Evolutionary conservation across 768 basidiomycete genomes (phyloP).

Genomic region (Collybia nuda): DNA sequence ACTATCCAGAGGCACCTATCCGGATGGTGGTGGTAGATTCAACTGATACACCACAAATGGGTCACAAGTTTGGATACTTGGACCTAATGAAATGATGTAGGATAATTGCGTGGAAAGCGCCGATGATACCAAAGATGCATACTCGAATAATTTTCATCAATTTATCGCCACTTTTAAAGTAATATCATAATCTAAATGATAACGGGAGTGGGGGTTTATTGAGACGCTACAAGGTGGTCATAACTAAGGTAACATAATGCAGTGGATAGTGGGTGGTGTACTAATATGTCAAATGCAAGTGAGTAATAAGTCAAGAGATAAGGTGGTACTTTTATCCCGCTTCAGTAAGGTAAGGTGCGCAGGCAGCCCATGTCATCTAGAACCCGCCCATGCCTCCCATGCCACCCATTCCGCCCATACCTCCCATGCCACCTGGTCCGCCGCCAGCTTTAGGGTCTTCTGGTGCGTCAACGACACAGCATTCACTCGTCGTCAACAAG

Average conservation of each 20-base stretch:
- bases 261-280: neutral
- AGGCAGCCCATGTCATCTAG: slow-evolving; percentile 9
- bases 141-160: no score
- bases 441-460: slow-evolving; percentile 67
- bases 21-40: no score
- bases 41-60: no score
- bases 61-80: no score
- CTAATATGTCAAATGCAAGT: neutral
- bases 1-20: no score
- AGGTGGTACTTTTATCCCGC: slow-evolving; percentile 4
- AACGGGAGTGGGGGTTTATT: no score
- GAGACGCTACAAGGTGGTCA: neutral
- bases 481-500: slow-evolving; percentile 90
- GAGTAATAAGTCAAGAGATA: slow-evolving; percentile 2
- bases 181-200: no score
- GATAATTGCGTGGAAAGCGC: no score
- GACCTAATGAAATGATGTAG: no score
- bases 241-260: slow-evolving; percentile 1
- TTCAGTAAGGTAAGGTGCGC: neutral
- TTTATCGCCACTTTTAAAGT: no score
- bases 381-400: slow-evolving; percentile 43
- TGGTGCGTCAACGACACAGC: slow-evolving; percentile 87
- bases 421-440: slow-evolving; percentile 47
- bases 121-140: no score
- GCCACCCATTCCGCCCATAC: slow-evolving; percentile 41